Conservation (phyloP, 2,329 filamentous ascomycete species). For the Colletotrichum sidae region DNA sequence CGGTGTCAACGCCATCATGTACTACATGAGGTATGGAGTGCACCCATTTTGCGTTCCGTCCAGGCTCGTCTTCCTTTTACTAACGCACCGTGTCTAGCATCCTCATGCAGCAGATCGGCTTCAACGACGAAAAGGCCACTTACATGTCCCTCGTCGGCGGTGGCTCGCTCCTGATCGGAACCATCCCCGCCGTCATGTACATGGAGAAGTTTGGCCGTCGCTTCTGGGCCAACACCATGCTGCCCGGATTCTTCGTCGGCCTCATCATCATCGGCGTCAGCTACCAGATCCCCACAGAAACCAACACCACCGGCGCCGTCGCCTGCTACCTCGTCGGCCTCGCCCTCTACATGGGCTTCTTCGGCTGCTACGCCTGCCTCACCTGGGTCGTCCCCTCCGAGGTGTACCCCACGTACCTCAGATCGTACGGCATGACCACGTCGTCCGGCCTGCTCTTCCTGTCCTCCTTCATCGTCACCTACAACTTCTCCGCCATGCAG, state of each 20-base stretch:
- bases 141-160: conserved; percentile 83
- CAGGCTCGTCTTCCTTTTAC: neutral
- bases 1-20: conserved; percentile 77
- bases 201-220: conserved; percentile 80
- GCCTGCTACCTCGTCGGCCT: conserved; percentile 76
- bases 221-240: conserved; percentile 80
- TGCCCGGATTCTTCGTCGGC: conserved; percentile 78
- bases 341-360: conserved; percentile 76
- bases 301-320: conserved; percentile 60
- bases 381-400: conserved; percentile 77
- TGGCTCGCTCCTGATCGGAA: conserved; percentile 73
- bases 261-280: conserved; percentile 74
- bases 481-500: conserved; percentile 80
- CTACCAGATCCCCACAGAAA: conserved; percentile 65
- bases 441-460: conserved; percentile 77
- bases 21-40: conserved; percentile 68
- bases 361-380: conserved; percentile 72
- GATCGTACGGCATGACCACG: conserved; percentile 79
- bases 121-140: conserved; percentile 69
- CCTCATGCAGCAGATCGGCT: conserved; percentile 76
- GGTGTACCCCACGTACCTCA: conserved; percentile 78
- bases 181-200: conserved; percentile 74
- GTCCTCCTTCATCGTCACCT: conserved; percentile 78
- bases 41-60: neutral
- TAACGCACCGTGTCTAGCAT: conserved; percentile 40